phyloP scores from a whole-genome alignment of 2,329 filamentous ascomycete species.

The Colletotrichum tamarilloi region DNA sequence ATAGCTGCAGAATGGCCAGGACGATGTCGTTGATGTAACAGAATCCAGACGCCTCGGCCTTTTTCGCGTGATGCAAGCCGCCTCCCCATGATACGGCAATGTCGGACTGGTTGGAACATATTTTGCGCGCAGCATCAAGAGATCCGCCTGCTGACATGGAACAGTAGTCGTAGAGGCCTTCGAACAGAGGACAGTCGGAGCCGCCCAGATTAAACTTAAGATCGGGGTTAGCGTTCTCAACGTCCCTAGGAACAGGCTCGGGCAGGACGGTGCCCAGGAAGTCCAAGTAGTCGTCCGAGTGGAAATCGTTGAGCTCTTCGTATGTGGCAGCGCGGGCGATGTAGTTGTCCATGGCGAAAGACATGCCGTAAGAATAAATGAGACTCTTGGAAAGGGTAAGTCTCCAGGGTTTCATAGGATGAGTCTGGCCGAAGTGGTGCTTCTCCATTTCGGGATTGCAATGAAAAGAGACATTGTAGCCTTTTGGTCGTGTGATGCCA shows the following conservation, averaged over 20 bases:
- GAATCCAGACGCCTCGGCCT: constrained; percentile 92
- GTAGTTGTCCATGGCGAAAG: constrained; percentile 96
- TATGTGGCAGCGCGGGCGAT: constrained; percentile 84
- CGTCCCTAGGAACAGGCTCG: constrained; percentile 70
- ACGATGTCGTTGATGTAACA: constrained; percentile 99
- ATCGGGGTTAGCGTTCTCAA: constrained; percentile 72
- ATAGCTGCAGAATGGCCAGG: constrained; percentile 87
- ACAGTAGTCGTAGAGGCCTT: constrained; percentile 95
- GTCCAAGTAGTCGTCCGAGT: constrained; percentile 89
- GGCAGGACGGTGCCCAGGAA: constrained; percentile 82
- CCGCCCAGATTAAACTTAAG: constrained; percentile 87
- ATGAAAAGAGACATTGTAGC: constrained; percentile 94
- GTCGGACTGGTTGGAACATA: constrained; percentile 87
- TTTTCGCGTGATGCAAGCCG: constrained; percentile 95
- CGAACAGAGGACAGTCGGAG: constrained; percentile 96
- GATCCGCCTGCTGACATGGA: constrained; percentile 93
- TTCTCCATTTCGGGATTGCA: constrained; percentile 95
- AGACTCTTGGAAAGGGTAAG: constrained; percentile 95
- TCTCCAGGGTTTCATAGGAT: constrained; percentile 99
- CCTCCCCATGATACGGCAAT: constrained; percentile 99
- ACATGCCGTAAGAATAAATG: constrained; percentile 94
- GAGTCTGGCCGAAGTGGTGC: constrained; percentile 95
- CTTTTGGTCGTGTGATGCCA: constrained; percentile 82
- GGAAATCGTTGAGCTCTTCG: constrained; percentile 88
- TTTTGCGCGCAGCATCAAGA: constrained; percentile 89